Percentiles rank a stretch among this genome's conserved stretches.
phyloP scores from a whole-genome alignment of 2,329 filamentous ascomycete species.

The Pseudogymnoascus sp. region DNA sequence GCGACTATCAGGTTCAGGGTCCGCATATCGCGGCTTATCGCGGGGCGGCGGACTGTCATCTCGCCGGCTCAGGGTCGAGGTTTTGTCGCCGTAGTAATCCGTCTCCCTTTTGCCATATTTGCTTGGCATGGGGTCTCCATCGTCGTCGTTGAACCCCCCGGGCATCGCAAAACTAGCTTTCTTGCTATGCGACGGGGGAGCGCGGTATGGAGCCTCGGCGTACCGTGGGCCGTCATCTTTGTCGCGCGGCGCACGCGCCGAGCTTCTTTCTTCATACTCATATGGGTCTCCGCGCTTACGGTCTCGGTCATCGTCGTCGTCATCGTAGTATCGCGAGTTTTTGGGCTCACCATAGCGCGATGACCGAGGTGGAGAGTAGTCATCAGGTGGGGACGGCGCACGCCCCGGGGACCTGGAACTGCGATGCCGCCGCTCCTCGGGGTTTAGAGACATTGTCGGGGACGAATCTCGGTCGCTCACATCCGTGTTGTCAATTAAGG shows the following conservation, averaged over 20 bases:
- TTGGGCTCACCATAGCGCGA: conserved; percentile 2
- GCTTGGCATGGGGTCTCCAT: not conserved
- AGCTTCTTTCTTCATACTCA: not conserved
- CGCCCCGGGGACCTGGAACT: not conserved
- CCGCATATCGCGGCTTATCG: conserved; percentile 3
- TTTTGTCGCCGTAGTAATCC: not conserved
- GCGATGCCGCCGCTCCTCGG: conserved; percentile 4
- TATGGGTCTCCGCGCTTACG: conserved; percentile 2
- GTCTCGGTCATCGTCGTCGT: not conserved
- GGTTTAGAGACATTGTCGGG: conserved; percentile 9
- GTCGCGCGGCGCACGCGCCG: not conserved
- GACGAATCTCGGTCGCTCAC: conserved; percentile 1
- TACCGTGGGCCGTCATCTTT: conserved; percentile 7
- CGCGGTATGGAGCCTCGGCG: conserved; percentile 1
- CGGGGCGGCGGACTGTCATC: not conserved
- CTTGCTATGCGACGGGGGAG: not conserved
- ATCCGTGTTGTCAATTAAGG: conserved; percentile 5
- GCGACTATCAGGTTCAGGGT: not conserved
- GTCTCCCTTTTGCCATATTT: not conserved
- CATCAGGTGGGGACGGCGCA: not conserved
- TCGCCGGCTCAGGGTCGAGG: not conserved
- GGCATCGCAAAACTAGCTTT: conserved; percentile 8
- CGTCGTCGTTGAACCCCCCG: conserved; percentile 2
- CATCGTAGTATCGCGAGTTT: conserved; percentile 4
- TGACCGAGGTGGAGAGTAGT: not conserved